Percentiles rank a stretch among this genome's conserved stretches.
Conservation (phyloP, 2,329 filamentous ascomycete genomes). For the Byssoonygena ceratinophila region DNA sequence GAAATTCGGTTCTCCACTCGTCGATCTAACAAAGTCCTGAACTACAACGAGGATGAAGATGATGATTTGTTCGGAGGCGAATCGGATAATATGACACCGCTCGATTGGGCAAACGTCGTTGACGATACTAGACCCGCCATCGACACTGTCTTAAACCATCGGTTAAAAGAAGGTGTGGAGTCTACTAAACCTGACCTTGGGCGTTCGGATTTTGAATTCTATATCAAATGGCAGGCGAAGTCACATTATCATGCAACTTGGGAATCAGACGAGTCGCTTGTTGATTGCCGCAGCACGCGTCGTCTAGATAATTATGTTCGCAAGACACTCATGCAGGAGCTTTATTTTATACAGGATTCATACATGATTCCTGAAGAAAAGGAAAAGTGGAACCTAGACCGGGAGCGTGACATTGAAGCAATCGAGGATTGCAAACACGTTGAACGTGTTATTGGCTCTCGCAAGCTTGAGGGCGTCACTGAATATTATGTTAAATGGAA, state of each 20-base stretch:
- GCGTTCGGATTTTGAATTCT: slow-evolving; percentile 71
- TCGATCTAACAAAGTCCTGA: slow-evolving; percentile 63
- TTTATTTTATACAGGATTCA: slow-evolving; percentile 62
- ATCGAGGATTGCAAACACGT: slow-evolving; percentile 84
- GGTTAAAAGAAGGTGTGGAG: slow-evolving; percentile 57
- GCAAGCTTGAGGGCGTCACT: slow-evolving; percentile 65
- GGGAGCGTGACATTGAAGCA: slow-evolving; percentile 79
- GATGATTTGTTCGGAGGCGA: slow-evolving; percentile 47
- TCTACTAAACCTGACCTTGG: slow-evolving; percentile 24
- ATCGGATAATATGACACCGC: slow-evolving; percentile 53
- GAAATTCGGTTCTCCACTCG: slow-evolving; percentile 90
- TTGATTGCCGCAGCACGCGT: slow-evolving; percentile 69
- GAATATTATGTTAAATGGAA: slow-evolving; percentile 98
- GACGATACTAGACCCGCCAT: slow-evolving; percentile 77
- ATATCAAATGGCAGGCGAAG: slow-evolving; percentile 93
- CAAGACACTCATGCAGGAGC: slow-evolving; percentile 68
- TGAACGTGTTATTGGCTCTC: slow-evolving; percentile 78
- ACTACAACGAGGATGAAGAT: slow-evolving; percentile 58
- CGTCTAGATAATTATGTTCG: slow-evolving; percentile 92
- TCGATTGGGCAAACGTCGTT: slow-evolving; percentile 54
- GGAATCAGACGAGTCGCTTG: slow-evolving; percentile 68
- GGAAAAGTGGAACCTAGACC: slow-evolving; percentile 90
- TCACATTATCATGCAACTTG: slow-evolving; percentile 94
- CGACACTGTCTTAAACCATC: slow-evolving; percentile 82
- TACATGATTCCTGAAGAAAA: slow-evolving; percentile 73